Evolutionary conservation across 2,329 filamentous ascomycete genomes (phyloP).

Genomic region (Colletotrichum falcatum): DNA sequence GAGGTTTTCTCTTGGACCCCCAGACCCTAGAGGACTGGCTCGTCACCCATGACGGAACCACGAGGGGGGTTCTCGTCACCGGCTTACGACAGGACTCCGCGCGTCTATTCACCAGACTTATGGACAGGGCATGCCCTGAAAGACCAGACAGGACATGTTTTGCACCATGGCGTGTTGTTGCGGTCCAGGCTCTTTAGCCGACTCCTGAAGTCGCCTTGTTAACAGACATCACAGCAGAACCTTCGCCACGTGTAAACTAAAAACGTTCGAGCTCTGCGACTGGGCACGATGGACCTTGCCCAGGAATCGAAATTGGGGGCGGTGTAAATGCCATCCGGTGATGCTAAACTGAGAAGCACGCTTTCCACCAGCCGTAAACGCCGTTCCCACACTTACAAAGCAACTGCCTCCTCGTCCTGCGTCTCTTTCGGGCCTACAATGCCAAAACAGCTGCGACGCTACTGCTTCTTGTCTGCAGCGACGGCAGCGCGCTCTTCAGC

Average conservation of each 20-base stretch:
- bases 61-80: not conserved
- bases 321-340: not conserved
- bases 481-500: constrained; percentile 44
- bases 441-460: constrained; percentile 34
- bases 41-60: not conserved
- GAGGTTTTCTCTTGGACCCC: not conserved
- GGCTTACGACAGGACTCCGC: not conserved
- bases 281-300: not conserved
- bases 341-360: not conserved
- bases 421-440: not conserved
- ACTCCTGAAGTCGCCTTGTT: not conserved
- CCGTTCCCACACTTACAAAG: not conserved
- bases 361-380: constrained; percentile 11
- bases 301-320: not conserved
- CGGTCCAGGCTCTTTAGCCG: not conserved
- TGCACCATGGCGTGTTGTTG: not conserved
- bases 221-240: not conserved
- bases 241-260: no score
- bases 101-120: not conserved
- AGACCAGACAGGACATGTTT: not conserved
- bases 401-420: no score
- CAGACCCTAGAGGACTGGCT: not conserved
- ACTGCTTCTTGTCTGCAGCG: constrained; percentile 43
- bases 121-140: not conserved
- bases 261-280: no score